Evolutionary conservation across 1,139 yeast genomes (phyloP), one percentile per base, ranked within the genome.

Genomic region (Yamadazyma dendronema): DNA sequence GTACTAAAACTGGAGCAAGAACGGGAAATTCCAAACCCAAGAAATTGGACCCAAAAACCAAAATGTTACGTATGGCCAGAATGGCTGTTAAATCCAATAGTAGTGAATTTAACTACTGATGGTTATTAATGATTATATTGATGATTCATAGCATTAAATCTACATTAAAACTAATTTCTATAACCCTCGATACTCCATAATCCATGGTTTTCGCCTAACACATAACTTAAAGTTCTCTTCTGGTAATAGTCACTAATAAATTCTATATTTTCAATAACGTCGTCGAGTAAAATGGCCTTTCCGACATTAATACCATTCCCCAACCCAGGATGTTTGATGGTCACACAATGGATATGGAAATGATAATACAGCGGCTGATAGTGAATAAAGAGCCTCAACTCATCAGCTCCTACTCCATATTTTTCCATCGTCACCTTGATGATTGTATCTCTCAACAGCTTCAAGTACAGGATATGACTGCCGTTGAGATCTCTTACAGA

Each of bases 361-460:
- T 92, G 97, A 55, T 92, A 92, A 57, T 92, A 92, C 0, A 96
- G 86, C 0, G 99, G 99, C 46, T 90, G 97, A 58, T 92, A 89
- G 57, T 89, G 97, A 36, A 89, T 72, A 54, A 84, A 90, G 1
- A 88, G 58, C 43, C 95, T 74, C 48, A 90, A 58, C 47, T 81
- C 75, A 50, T 80, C 80, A 1, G 53, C 48, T 2, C 33, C 44
- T 4, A 70, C 34, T 0, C 49, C 54, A 33, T 75, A 65, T 22
- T 69, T 68, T 28, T 67, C 65, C 1, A 76, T 58, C 1, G 87
- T 74, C 4, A 75, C 73, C 1, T 54, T 47, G 36, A 64, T 59
- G 14, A 88, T 71, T 21, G 66, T 70, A 4, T 54, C 46, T 37
- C 67, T 63, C 13, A 90, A 50, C 3, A 51, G 44, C 35, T 62